Conservation (phyloP, 2,329 filamentous ascomycete genomes). For the Aureobasidium sp. region DNA sequence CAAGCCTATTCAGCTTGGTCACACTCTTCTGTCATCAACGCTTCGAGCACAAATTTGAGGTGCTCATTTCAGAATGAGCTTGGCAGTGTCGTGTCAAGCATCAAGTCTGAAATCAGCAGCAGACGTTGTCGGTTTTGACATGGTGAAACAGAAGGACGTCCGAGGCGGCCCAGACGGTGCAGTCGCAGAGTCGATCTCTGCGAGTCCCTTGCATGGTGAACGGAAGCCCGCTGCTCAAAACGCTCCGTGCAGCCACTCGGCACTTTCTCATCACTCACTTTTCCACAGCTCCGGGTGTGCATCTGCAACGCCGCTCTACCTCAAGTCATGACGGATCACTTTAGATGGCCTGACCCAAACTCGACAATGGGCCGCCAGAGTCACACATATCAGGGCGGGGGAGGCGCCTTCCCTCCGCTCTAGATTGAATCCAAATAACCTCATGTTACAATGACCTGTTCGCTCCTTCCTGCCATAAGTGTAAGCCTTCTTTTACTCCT, state of each 20-base stretch:
- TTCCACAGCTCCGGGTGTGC: conserved; percentile 8
- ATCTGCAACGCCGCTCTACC: neutral
- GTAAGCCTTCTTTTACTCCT: neutral
- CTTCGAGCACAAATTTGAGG: neutral
- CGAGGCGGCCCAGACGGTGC: neutral
- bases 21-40: conserved; percentile 6
- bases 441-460: neutral
- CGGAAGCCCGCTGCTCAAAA: neutral
- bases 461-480: neutral
- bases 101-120: neutral
- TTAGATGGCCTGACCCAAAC: neutral
- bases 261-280: neutral
- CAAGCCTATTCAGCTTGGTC: conserved; percentile 2
- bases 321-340: neutral
- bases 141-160: conserved; percentile 10
- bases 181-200: conserved; percentile 3
- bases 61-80: neutral
- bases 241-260: conserved; percentile 2
- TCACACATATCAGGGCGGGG: neutral
- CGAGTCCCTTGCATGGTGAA: conserved; percentile 12
- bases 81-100: conserved; percentile 5
- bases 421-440: conserved; percentile 3
- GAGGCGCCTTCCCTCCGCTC: neutral
- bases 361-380: neutral
- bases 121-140: neutral